phyloP scores from a whole-genome alignment of 208 protist genomes.

The Trypanosomatidae sp. region DNA sequence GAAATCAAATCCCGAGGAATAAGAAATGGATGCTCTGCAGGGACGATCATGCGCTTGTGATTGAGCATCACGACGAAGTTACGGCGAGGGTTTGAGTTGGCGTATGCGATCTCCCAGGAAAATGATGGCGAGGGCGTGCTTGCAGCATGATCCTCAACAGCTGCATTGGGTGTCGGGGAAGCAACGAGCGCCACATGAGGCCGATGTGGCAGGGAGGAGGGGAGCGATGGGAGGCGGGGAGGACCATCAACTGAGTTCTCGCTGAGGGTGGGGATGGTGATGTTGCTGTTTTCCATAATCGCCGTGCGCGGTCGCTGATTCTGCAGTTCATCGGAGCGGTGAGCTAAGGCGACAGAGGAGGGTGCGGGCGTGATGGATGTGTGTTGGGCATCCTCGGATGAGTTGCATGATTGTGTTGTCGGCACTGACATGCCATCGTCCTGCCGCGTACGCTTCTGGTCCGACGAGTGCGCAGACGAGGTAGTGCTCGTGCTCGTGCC shows the following conservation, averaged over 20 bases:
- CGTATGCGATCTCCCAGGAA: neutral
- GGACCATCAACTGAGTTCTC: neutral
- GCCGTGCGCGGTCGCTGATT: neutral
- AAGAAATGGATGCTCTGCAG: conserved; percentile 13
- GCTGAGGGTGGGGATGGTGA: neutral
- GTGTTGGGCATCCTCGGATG: neutral
- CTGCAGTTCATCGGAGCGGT: neutral
- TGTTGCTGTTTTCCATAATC: neutral
- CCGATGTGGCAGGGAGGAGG: neutral
- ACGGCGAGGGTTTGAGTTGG: neutral
- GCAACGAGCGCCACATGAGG: neutral
- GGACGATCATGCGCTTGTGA: conserved; percentile 11
- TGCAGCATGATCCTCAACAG: neutral
- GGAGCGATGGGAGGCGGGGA: neutral
- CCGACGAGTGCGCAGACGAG: neutral
- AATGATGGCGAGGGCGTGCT: neutral
- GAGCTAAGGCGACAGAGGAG: neutral
- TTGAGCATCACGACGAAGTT: conserved; percentile 23
- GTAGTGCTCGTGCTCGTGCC: neutral
- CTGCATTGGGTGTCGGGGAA: neutral
- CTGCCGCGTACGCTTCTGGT: neutral
- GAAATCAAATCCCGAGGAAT: conserved; percentile 7
- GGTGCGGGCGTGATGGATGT: neutral
- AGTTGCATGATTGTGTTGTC: neutral
- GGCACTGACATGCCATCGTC: neutral